phyloP scores from a whole-genome alignment of 2,329 filamentous ascomycete species.

The Penicillium concentricum region DNA sequence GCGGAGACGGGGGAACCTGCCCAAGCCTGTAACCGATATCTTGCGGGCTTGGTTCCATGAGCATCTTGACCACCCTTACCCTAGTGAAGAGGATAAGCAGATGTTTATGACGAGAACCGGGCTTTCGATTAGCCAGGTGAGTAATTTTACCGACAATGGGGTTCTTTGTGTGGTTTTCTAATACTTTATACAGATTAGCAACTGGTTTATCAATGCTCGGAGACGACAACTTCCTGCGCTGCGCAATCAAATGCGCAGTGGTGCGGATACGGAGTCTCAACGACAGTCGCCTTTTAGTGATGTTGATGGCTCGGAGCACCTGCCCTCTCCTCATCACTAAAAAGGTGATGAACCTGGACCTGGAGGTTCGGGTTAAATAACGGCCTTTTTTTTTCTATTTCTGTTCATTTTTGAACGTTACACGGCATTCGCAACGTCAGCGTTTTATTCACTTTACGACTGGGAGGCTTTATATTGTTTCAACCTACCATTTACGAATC shows the following conservation, averaged over 20 bases:
- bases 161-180: neutral
- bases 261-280: slow-evolving; percentile 30
- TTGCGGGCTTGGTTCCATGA: slow-evolving; percentile 75
- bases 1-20: slow-evolving; percentile 75
- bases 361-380: neutral
- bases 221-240: slow-evolving; percentile 49
- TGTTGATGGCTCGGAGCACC: slow-evolving; percentile 30
- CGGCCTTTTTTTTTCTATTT: slow-evolving; percentile 8
- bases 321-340: slow-evolving; percentile 30
- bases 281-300: slow-evolving; percentile 39
- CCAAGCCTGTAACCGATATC: slow-evolving; percentile 84
- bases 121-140: slow-evolving; percentile 68
- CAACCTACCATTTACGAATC: slow-evolving; percentile 16
- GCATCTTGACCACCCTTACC: slow-evolving; percentile 80
- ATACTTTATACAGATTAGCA: slow-evolving; percentile 46
- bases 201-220: slow-evolving; percentile 55
- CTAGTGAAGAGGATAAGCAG: slow-evolving; percentile 84
- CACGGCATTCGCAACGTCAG: slow-evolving; percentile 21
- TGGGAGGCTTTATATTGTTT: slow-evolving; percentile 7
- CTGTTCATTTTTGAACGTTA: slow-evolving; percentile 9
- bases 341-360: neutral
- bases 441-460: slow-evolving; percentile 23
- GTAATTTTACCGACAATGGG: slow-evolving; percentile 1
- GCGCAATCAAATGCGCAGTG: slow-evolving; percentile 45
- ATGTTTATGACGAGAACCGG: slow-evolving; percentile 73